phyloP scores from a whole-genome alignment of 768 basidiomycete species.

The Boletus fagicola region DNA sequence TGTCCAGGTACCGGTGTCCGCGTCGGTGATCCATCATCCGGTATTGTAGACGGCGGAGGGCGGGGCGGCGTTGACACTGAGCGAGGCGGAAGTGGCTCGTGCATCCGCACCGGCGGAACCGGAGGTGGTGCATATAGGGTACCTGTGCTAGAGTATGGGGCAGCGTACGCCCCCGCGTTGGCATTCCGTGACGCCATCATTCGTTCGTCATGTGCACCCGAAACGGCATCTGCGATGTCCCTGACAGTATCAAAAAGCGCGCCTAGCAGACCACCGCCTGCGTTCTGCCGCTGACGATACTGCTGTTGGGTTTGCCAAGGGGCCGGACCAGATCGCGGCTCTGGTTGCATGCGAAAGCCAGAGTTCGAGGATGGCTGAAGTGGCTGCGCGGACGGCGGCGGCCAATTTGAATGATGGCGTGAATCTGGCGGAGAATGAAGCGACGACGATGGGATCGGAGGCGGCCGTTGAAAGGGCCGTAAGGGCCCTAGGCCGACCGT shows the following conservation, averaged over 20 bases:
- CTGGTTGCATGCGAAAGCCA: slow-evolving; percentile 12
- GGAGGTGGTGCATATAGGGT: slow-evolving; percentile 16
- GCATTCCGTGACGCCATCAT: slow-evolving; percentile 9
- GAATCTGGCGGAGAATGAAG: not conserved
- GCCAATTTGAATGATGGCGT: not conserved
- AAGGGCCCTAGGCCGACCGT: slow-evolving; percentile 62
- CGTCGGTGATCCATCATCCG: slow-evolving; percentile 64
- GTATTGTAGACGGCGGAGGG: slow-evolving; percentile 12
- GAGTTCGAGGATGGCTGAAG: slow-evolving; percentile 2
- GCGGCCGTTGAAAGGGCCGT: slow-evolving; percentile 57
- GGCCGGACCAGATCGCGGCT: slow-evolving; percentile 10
- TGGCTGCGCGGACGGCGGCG: not conserved
- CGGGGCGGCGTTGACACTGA: slow-evolving; percentile 16
- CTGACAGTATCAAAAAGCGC: slow-evolving; percentile 26
- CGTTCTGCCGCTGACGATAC: slow-evolving; percentile 16
- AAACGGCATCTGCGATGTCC: slow-evolving; percentile 31
- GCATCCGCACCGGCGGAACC: not conserved
- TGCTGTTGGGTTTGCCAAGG: slow-evolving; percentile 24
- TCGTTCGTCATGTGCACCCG: slow-evolving; percentile 23
- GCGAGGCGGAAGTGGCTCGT: slow-evolving; percentile 5
- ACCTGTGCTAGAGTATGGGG: slow-evolving; percentile 9
- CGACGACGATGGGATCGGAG: slow-evolving; percentile 9
- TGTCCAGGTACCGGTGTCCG: slow-evolving; percentile 61
- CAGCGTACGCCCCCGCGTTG: slow-evolving; percentile 23
- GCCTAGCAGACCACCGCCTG: slow-evolving; percentile 29